Evolutionary conservation across 2,329 filamentous ascomycete species (phyloP).

Genomic region (Cladobotryum mycophilum): DNA sequence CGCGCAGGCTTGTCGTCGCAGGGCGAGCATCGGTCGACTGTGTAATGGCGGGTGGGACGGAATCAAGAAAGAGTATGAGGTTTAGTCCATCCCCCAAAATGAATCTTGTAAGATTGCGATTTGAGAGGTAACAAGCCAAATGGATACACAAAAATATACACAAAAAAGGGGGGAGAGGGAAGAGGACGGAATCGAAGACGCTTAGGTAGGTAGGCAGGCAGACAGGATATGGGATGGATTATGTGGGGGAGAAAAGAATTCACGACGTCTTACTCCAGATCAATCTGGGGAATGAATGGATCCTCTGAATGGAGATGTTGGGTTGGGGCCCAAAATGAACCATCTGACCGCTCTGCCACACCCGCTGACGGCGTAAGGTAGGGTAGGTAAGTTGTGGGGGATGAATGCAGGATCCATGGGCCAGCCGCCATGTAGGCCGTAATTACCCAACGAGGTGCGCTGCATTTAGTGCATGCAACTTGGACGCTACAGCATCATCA

Average conservation of each 20-base stretch:
- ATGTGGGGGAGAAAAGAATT: neutral
- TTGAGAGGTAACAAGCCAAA: too few species aligned
- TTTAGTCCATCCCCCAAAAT: slow-evolving; percentile 6
- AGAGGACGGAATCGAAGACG: too few species aligned
- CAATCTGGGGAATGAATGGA: neutral
- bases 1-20: neutral
- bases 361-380: slow-evolving; percentile 3
- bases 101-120: too few species aligned
- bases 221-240: neutral
- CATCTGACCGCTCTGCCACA: slow-evolving; percentile 13
- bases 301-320: too few species aligned
- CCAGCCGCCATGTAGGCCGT: too few species aligned
- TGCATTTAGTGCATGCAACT: too few species aligned
- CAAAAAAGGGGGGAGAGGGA: too few species aligned
- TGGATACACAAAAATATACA: too few species aligned
- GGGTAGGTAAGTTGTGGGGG: neutral
- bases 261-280: neutral
- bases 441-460: too few species aligned
- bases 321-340: too few species aligned
- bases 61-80: neutral
- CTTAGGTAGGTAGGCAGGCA: too few species aligned
- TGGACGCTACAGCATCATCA: too few species aligned
- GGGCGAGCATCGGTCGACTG: slow-evolving; percentile 2
- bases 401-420: neutral
- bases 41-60: neutral